Conservation (phyloP, 331 rosid species). For the Rhamnella rubrinervis region DNA sequence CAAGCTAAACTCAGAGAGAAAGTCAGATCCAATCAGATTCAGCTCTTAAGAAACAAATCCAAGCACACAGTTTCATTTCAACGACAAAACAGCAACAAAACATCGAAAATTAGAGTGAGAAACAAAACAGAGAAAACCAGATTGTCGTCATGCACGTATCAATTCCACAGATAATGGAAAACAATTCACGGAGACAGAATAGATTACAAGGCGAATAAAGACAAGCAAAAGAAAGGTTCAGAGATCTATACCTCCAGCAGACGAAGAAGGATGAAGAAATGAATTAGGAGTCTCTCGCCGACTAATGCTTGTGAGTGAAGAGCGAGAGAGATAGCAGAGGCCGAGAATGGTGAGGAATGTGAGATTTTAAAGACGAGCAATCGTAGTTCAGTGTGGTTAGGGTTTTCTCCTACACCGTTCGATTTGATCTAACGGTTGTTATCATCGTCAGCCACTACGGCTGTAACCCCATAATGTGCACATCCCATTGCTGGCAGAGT, state of each 20-base stretch:
- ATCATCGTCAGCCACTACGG: background rate
- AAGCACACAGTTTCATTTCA: background rate
- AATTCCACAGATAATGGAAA: background rate
- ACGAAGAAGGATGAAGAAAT: background rate
- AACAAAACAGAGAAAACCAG: background rate
- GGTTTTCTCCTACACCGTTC: conserved; percentile 26
- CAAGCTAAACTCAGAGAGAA: too few species aligned
- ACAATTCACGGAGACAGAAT: background rate
- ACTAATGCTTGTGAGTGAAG: background rate
- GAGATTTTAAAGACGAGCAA: conserved; percentile 15
- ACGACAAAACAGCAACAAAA: background rate
- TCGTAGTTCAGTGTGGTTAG: conserved; percentile 3
- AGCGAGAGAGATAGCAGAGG: conserved; percentile 1
- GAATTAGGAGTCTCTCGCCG: conserved; percentile 6
- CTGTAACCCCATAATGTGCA: conserved; percentile 13
- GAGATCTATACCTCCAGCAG: conserved; percentile 11
- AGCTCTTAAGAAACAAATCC: background rate
- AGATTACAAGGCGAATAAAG: background rate
- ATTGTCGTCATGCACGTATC: background rate
- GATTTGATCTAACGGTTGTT: conserved; percentile 26
- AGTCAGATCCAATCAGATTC: background rate
- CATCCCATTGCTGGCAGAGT: background rate
- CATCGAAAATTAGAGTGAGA: background rate
- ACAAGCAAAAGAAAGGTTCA: background rate
- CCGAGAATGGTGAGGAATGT: background rate